Evolutionary conservation across 192 early-diverging fungal genomes (phyloP).

Genomic region (Linnemannia elongata): DNA sequence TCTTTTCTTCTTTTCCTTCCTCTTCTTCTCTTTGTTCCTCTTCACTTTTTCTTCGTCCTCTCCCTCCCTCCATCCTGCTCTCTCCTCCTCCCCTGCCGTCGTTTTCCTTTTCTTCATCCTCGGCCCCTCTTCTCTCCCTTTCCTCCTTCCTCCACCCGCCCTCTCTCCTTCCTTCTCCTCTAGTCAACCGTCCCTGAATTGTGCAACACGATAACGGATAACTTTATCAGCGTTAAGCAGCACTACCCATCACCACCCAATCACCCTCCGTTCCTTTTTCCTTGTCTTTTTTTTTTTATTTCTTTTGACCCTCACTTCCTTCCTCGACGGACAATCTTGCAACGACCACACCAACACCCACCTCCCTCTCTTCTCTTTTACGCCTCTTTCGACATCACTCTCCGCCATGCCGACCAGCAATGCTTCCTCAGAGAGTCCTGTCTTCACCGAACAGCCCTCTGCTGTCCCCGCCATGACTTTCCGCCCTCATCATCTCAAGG

Average conservation of each 20-base stretch:
- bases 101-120: neutral
- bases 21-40: neutral
- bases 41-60: neutral
- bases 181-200: neutral
- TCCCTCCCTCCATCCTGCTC: neutral
- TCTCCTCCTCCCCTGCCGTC: neutral
- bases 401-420: neutral
- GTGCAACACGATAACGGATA: slow-evolving; percentile 4
- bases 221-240: slow-evolving; percentile 7
- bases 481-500: slow-evolving; percentile 50
- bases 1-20: slow-evolving; percentile 7
- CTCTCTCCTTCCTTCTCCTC: neutral
- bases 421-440: neutral
- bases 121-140: neutral
- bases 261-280: neutral
- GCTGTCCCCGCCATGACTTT: slow-evolving; percentile 39
- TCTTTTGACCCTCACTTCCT: neutral
- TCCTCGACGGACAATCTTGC: neutral
- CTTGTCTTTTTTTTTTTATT: too few relatives aligned
- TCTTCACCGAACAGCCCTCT: slow-evolving; percentile 9
- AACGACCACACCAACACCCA: neutral
- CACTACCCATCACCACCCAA: neutral
- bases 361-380: neutral
- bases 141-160: neutral
- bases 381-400: neutral